Evolutionary conservation across 2,329 filamentous ascomycete species (phyloP).

Genomic region (Cercospora sp.): DNA sequence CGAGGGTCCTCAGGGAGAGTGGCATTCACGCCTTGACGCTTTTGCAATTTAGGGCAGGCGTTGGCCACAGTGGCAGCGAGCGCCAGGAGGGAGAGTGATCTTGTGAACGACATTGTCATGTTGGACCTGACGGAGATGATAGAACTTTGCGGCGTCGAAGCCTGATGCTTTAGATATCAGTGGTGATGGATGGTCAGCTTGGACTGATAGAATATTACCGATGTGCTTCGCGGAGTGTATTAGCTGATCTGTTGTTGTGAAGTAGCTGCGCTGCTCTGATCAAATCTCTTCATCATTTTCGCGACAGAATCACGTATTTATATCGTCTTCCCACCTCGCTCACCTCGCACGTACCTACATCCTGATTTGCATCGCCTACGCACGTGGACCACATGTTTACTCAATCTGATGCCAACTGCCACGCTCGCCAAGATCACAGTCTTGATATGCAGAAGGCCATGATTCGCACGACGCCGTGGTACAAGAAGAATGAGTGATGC

Average conservation of each 20-base stretch:
- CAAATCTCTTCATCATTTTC: not conserved
- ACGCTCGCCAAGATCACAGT: conserved; percentile 6
- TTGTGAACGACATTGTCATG: conserved; percentile 2
- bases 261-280: not conserved
- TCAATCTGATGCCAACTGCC: not conserved
- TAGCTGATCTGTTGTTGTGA: not conserved
- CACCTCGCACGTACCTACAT: not conserved
- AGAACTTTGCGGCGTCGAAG: not conserved
- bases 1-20: conserved; percentile 16
- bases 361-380: not conserved
- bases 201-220: not conserved
- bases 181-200: not conserved
- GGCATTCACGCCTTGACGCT: conserved; percentile 19
- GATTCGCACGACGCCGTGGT: not conserved
- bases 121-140: not conserved
- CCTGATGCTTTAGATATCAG: not conserved
- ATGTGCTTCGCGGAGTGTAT: not conserved
- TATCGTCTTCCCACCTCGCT: not conserved
- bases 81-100: not conserved
- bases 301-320: not conserved
- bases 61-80: conserved; percentile 1
- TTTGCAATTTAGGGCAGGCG: conserved; percentile 17
- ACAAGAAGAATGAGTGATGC: not conserved
- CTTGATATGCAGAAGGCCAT: not conserved
- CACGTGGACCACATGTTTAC: not conserved